These are phyloP conservation scores for Fragaria iinumae DNA, from an alignment of 306 rosid genomes.

Conservation along the genomic window DNA sequence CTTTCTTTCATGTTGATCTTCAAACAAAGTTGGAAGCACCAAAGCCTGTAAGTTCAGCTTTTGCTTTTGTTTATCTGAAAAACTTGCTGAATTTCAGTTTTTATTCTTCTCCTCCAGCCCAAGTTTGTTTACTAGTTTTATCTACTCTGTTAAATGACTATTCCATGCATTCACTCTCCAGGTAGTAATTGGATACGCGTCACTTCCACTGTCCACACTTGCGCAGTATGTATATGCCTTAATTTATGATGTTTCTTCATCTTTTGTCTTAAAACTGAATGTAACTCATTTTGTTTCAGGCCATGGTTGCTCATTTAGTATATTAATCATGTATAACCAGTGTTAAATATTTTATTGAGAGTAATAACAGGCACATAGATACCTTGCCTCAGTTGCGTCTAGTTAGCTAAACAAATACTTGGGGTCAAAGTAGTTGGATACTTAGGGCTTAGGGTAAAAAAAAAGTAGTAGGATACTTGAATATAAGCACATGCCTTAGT, in stretches of 20 bases:
- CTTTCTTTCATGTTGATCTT: conserved; percentile 86
- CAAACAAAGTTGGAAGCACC: conserved; percentile 96
- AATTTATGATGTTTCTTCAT: conserved; percentile 24
- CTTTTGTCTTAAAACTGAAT: conserved; percentile 13
- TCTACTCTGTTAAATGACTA: conserved; percentile 25
- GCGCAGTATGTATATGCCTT: conserved; percentile 74
- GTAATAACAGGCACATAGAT: neutral
- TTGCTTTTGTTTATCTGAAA: conserved; percentile 18
- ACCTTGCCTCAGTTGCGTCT: neutral
- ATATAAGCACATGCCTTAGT: neutral
- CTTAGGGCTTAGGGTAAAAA: neutral
- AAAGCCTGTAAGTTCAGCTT: conserved; percentile 62
- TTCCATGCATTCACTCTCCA: conserved; percentile 39
- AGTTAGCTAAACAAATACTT: neutral
- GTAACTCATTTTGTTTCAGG: conserved; percentile 3
- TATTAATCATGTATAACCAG: neutral
- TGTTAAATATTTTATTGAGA: neutral
- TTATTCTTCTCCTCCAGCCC: neutral
- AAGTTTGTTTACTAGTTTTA: conserved; percentile 9
- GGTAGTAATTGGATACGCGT: conserved; percentile 86
- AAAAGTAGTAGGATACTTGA: neutral
- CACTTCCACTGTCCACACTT: conserved; percentile 89
- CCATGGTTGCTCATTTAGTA: conserved; percentile 18
- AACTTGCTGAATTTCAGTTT: conserved; percentile 23
- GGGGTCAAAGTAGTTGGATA: conserved; percentile 6